Base-by-base conservation (phyloP, 2,329 filamentous ascomycete genomes). In the Trichoderma koningii region DNA sequence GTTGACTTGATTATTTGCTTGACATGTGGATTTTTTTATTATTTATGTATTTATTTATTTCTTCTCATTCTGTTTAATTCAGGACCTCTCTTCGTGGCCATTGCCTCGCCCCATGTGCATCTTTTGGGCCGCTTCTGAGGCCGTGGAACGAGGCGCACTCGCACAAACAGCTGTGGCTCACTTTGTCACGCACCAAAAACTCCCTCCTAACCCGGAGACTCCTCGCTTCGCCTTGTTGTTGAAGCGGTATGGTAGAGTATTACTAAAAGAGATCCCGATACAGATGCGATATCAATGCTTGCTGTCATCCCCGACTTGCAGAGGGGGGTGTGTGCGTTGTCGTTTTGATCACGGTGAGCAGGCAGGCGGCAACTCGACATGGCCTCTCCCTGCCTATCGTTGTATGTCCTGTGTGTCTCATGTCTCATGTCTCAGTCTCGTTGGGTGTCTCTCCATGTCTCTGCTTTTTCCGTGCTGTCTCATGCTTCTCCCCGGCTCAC, bases 81-180 rank as follows among this genome's bases (percentile, higher is more conserved):
- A 10, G 34, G 12, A 3, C 34, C 34, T 38, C 10, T 26, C 23
- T 47, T 44, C 42, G 26, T 28, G n/a, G 19, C 57, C 57, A 61
- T 52, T 61, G 38, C 48, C 47, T 62, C n/a, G 48, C 52, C 59
- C 59, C 41, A 53, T 62, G 50, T 55, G 59, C 59, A 50, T 52
- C 26, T 14, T 62, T 17, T 34, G 42, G 26, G 34, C 21, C 17
- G 19, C 14, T 47, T 45, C 23, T 55, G 53, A 19, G 53, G 53
- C 21, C 17, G n/a, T 45, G 42, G n/a, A 45, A 45, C 34, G 34
- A 38, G 34, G 34, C 34, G 7, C 3, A 38, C 34, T 38, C 12
- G 34, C 12, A 38, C 12, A 38, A 38, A 14, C 34, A 38, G 10
- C 34, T 38, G 34, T 38, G 34, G 34, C 10, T 38, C 34, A 38